Evolutionary conservation across 2,329 filamentous ascomycete genomes (phyloP), one percentile per base, ranked within the genome.

Genomic region (Monilinia laxa): DNA sequence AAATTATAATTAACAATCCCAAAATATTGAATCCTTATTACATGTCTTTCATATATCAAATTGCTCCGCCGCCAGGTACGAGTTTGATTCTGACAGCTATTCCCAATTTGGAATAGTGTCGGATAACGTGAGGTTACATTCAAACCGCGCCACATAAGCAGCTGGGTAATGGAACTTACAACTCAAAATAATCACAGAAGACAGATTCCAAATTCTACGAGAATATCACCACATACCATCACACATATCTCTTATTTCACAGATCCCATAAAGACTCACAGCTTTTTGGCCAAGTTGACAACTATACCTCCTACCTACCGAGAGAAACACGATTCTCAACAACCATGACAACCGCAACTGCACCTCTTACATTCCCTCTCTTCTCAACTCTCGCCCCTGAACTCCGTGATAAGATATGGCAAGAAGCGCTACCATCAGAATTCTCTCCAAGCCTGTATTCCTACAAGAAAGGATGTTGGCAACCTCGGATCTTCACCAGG

Each of bases 401-500:
- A 23, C 5, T 59, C 16, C 57, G 57, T 25, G 14, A 12, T 23
- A 12, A 49, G n/a, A 49, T 59, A 59, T 59, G 42, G 57, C 11
- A 14, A 16, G 57, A 49, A 35, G 28, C 42, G 5, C 57, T 59
- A 5, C 57, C 57, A 7, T 49, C 42, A 20, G 28, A 23, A 35
- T 35, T 49, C 18, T 9, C 18, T 14, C 57, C 42, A 16, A 6
- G 42, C 2, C 57, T 59, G 2, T 49, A 35, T 20, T 49, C 23
- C 25, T 59, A 49, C 25, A 35, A 59, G 12, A 23, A 18, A 49
- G 42, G 42, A 18, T 49, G 42, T 35, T 59, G 57, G 57, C 42
- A 59, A 16, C 25, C 57, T 7, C 57, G 57, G n/a, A 49, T 47
- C 1, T 49, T 49, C 57, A 10, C 25, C 11, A 2, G n/a, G 3